Percentiles rank a stretch among this genome's conserved stretches.
phyloP scores from a whole-genome alignment of 208 protist genomes.

The Trypanosoma congolense region DNA sequence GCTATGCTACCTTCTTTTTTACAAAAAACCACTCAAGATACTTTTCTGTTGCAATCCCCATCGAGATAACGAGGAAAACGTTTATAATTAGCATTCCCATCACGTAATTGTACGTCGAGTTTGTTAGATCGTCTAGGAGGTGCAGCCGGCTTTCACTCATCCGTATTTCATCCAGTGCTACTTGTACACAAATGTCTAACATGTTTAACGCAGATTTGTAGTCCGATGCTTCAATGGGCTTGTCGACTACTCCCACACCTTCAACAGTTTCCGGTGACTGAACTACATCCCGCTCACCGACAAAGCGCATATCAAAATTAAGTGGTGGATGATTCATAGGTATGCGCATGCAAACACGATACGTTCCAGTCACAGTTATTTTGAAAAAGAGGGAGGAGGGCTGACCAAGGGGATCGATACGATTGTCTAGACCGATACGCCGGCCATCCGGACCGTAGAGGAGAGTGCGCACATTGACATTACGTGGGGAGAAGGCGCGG shows the following conservation, averaged over 20 bases:
- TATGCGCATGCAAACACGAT: constrained; percentile 59
- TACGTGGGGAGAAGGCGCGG: constrained; percentile 52
- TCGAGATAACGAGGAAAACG: constrained; percentile 36
- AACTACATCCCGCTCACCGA: constrained; percentile 49
- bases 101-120: constrained; percentile 42
- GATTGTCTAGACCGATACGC: constrained; percentile 21
- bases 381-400: constrained; percentile 53
- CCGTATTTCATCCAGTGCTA: constrained; percentile 56
- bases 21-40: constrained; percentile 57
- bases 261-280: constrained; percentile 46
- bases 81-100: constrained; percentile 48
- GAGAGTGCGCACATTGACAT: constrained; percentile 35
- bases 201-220: constrained; percentile 52
- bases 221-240: constrained; percentile 51
- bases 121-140: constrained; percentile 44
- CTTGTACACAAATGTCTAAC: constrained; percentile 55
- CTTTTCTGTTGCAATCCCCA: constrained; percentile 39
- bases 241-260: constrained; percentile 53
- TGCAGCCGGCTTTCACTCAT: constrained; percentile 47
- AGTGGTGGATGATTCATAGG: constrained; percentile 52
- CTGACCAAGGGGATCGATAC: constrained; percentile 41
- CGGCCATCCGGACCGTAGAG: constrained; percentile 46
- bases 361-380: constrained; percentile 52
- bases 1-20: constrained; percentile 61
- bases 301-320: constrained; percentile 60